Percentiles rank a stretch among this genome's conserved stretches.
These are phyloP conservation scores for Talaromyces nanjingensis DNA, from an alignment of 495 filamentous ascomycete genomes.

Conservation along the genomic window DNA sequence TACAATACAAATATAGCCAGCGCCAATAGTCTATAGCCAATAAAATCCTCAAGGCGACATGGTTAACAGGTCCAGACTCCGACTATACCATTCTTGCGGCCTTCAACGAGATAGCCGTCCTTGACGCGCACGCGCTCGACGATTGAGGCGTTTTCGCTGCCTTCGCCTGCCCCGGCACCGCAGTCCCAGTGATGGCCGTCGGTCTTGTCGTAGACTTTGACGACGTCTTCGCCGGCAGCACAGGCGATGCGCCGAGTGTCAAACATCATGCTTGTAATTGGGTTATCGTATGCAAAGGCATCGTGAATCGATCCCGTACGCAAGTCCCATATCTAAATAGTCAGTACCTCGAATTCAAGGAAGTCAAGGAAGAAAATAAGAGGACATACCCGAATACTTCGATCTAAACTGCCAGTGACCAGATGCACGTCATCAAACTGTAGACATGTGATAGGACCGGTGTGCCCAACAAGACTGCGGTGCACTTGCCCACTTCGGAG, in stretches of 20 bases:
- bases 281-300: conserved; percentile 90
- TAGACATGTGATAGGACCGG: conserved; percentile 87
- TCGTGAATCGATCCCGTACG: conserved; percentile 94
- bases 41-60: not conserved
- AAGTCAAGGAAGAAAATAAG: not conserved
- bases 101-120: conserved; percentile 92
- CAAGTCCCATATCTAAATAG: conserved; percentile 89
- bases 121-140: conserved; percentile 85
- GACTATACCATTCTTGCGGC: conserved; percentile 78
- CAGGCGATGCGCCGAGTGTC: conserved; percentile 85
- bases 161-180: conserved; percentile 67
- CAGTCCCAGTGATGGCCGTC: conserved; percentile 97
- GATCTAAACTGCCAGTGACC: conserved; percentile 88
- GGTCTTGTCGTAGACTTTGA: conserved; percentile 96
- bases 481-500: conserved; percentile 93
- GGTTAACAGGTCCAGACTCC: conserved; percentile 83
- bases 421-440: conserved; percentile 96
- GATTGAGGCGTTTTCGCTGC: conserved; percentile 52
- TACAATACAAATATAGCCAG: not conserved
- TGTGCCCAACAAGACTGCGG: conserved; percentile 92
- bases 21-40: not conserved
- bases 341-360: conserved; percentile 6
- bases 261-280: conserved; percentile 97
- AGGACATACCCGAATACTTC: conserved; percentile 73
- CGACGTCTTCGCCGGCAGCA: conserved; percentile 83